A percentile compares a stretch with the other conserved stretches of the same genome.
These are phyloP conservation scores for Anthracocystis walkeri DNA, from an alignment of 1,284 basidiomycete genomes.

Conservation along the genomic window DNA sequence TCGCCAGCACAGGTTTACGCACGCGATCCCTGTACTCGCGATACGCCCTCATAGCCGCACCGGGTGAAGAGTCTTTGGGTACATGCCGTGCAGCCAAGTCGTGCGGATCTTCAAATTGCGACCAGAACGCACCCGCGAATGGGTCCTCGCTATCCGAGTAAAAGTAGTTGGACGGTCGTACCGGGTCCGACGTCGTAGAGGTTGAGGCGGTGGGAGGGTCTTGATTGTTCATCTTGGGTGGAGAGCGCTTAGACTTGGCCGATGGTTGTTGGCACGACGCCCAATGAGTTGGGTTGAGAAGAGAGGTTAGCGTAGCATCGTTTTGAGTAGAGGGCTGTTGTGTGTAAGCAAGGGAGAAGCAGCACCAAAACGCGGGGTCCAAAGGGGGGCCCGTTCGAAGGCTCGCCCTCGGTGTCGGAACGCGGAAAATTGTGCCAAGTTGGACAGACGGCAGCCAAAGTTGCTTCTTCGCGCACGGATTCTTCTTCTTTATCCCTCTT, in stretches of 20 bases:
- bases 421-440: constrained; percentile 12
- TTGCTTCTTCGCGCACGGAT: background rate
- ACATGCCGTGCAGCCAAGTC: constrained; percentile 37
- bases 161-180: constrained; percentile 29
- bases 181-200: background rate
- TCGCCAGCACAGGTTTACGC: constrained; percentile 55
- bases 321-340: no score
- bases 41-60: constrained; percentile 62
- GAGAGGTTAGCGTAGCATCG: no score
- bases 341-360: no score
- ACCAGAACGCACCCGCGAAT: constrained; percentile 41
- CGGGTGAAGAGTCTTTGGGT: constrained; percentile 35
- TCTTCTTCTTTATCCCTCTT: background rate
- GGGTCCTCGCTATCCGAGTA: constrained; percentile 36
- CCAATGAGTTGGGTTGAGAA: no score
- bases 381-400: no score
- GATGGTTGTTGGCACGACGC: no score
- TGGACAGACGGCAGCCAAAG: constrained; percentile 10
- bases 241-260: no score
- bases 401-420: no score
- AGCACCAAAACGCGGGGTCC: no score
- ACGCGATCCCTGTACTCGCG: constrained; percentile 56
- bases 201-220: background rate
- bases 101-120: constrained; percentile 44
- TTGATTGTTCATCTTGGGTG: background rate